Percentiles rank a stretch among this genome's conserved stretches.
Conservation (phyloP, 805 yeast species). For the Lachancea thermotolerans region DNA sequence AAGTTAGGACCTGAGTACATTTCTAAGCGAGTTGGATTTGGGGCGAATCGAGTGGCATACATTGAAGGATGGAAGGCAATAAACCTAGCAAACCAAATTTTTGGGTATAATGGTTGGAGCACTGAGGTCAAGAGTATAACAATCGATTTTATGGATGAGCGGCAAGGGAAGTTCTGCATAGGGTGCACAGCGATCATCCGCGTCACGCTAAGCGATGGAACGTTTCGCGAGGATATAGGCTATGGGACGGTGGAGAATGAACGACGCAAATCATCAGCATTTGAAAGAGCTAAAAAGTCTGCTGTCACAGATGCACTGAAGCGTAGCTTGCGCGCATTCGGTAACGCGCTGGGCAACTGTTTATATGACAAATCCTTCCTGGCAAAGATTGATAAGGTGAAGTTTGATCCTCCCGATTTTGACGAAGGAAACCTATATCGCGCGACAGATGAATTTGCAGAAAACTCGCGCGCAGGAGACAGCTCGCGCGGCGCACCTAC, state of each 20-base stretch:
- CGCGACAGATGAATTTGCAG: slow-evolving; percentile 30
- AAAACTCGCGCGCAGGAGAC: slow-evolving; percentile 20
- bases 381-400: slow-evolving; percentile 37
- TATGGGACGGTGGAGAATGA: slow-evolving; percentile 80
- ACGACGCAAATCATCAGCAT: slow-evolving; percentile 63
- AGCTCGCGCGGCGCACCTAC: no score
- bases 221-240: slow-evolving; percentile 77
- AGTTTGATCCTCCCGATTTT: slow-evolving; percentile 40
- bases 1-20: slow-evolving; percentile 72
- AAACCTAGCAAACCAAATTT: slow-evolving; percentile 70
- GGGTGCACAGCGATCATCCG: slow-evolving; percentile 71
- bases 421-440: slow-evolving; percentile 38
- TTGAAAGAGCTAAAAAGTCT: slow-evolving; percentile 78
- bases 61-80: slow-evolving; percentile 82
- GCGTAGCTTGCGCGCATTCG: slow-evolving; percentile 71
- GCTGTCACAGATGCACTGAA: slow-evolving; percentile 80
- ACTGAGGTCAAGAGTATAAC: slow-evolving; percentile 60
- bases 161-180: slow-evolving; percentile 49
- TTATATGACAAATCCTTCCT: slow-evolving; percentile 69
- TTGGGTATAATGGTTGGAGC: slow-evolving; percentile 81
- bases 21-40: slow-evolving; percentile 69
- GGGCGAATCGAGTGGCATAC: slow-evolving; percentile 61
- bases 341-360: slow-evolving; percentile 79
- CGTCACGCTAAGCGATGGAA: slow-evolving; percentile 67
- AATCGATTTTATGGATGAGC: slow-evolving; percentile 66